A percentile compares a stretch with the other conserved stretches of the same genome.
phyloP scores from a whole-genome alignment of 2,329 filamentous ascomycete genomes.

The Xylaria polymorpha region DNA sequence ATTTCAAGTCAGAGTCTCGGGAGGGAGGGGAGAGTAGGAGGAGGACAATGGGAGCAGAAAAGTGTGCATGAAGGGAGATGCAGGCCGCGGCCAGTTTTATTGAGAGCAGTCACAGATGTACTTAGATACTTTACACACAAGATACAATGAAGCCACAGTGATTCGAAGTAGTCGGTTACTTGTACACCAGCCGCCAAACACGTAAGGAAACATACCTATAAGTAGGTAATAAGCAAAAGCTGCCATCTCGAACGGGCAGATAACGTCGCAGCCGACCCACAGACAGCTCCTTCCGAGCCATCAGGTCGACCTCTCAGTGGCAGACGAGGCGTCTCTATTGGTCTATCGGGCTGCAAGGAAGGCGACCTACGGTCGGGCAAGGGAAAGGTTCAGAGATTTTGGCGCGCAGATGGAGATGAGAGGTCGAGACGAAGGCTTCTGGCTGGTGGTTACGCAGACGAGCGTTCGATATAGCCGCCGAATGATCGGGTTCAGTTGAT shows the following conservation, averaged over 20 bases:
- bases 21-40: constrained; percentile 10
- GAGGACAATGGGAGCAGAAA: constrained; percentile 31
- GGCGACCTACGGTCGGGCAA: constrained; percentile 24
- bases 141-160: constrained; percentile 9
- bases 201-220: not conserved
- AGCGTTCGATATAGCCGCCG: constrained; percentile 50
- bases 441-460: constrained; percentile 48
- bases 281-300: constrained; percentile 12
- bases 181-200: constrained; percentile 8
- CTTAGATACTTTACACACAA: constrained; percentile 23
- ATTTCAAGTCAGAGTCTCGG: constrained; percentile 10
- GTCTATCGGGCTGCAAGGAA: constrained; percentile 22
- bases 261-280: constrained; percentile 22
- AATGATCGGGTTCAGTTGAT: constrained; percentile 27
- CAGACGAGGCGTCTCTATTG: constrained; percentile 21
- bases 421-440: constrained; percentile 44
- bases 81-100: constrained; percentile 37
- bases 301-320: constrained; percentile 43
- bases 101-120: constrained; percentile 19
- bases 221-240: constrained; percentile 3
- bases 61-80: constrained; percentile 27
- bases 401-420: constrained; percentile 46
- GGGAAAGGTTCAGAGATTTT: constrained; percentile 33
- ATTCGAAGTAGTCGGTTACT: not conserved
- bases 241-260: constrained; percentile 20